Evolutionary conservation across 805 yeast genomes (phyloP).

Genomic region (Yarrowia divulgata): DNA sequence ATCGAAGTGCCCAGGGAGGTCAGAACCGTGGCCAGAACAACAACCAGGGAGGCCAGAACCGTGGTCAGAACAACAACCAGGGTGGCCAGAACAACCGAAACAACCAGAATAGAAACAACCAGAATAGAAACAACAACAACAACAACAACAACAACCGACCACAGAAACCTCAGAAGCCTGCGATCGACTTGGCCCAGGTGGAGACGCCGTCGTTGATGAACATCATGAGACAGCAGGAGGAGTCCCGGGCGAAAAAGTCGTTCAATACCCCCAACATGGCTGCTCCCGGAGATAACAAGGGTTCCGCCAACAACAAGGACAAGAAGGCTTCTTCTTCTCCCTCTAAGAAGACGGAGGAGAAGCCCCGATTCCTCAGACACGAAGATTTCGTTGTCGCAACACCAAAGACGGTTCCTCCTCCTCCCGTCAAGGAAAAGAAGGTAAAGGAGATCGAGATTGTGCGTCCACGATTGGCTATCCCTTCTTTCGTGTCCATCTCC

Average conservation of each 20-base stretch:
- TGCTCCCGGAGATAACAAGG: not conserved
- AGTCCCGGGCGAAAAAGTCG: not conserved
- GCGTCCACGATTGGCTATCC: slow-evolving; percentile 54
- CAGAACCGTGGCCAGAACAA: not conserved
- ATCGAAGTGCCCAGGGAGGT: not conserved
- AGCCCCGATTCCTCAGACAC: slow-evolving; percentile 14
- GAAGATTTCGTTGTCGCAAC: not conserved
- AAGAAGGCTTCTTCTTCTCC: not conserved
- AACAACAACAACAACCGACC: not conserved
- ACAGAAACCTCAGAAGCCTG: not conserved
- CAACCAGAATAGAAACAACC: not conserved
- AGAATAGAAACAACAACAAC: not conserved
- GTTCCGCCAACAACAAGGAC: too few relatives aligned
- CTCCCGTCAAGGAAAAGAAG: slow-evolving; percentile 29
- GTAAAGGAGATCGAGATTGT: slow-evolving; percentile 40
- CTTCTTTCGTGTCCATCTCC: slow-evolving; percentile 79
- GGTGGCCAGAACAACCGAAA: not conserved
- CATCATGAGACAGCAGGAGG: slow-evolving; percentile 24
- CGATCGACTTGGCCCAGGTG: not conserved
- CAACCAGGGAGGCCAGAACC: not conserved
- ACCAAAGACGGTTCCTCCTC: not conserved
- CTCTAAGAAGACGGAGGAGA: not conserved
- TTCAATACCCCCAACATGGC: slow-evolving; percentile 19
- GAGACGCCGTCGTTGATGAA: slow-evolving; percentile 22
- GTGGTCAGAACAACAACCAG: not conserved